Evolutionary conservation across 2,329 filamentous ascomycete genomes (phyloP).

Genomic region (Stylonectria norvegica): DNA sequence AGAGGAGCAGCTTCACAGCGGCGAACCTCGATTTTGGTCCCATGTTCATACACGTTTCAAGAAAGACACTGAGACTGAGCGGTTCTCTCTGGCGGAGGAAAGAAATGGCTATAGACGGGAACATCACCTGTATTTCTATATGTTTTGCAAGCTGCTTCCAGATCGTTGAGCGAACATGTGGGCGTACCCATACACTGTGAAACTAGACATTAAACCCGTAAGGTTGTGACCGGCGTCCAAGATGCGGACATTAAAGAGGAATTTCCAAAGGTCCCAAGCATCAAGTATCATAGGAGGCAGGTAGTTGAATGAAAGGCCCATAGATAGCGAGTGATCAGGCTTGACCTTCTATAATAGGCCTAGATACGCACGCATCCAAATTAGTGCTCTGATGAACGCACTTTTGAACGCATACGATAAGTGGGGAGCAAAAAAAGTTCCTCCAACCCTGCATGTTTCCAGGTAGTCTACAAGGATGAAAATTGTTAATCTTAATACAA

Average conservation of each 20-base stretch:
- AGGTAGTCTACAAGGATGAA: too few species aligned
- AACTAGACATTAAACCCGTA: not conserved
- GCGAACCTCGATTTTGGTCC: not conserved
- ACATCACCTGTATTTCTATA: not conserved
- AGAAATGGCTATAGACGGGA: not conserved
- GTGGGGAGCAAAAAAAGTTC: too few species aligned
- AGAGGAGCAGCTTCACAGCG: conserved; percentile 3
- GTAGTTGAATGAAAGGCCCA: not conserved
- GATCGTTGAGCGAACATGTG: not conserved
- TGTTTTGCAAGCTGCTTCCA: not conserved
- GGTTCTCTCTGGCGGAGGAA: not conserved
- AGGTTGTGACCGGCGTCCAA: not conserved
- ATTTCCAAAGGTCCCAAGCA: conserved; percentile 1
- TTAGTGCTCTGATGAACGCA: not conserved
- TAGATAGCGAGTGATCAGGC: not conserved
- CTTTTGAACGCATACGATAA: too few species aligned
- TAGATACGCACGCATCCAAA: not conserved
- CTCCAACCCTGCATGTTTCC: too few species aligned
- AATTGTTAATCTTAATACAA: too few species aligned
- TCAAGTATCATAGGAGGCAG: conserved; percentile 1
- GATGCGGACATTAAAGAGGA: not conserved
- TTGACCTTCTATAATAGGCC: not conserved
- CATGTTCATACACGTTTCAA: not conserved
- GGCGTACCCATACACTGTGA: not conserved
- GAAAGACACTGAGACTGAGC: not conserved